A percentile compares a stretch with the other conserved stretches of the same genome.
Evolutionary conservation across 352 stramenopile species (phyloP).

Genomic region (Globisporangium megalacanthum): DNA sequence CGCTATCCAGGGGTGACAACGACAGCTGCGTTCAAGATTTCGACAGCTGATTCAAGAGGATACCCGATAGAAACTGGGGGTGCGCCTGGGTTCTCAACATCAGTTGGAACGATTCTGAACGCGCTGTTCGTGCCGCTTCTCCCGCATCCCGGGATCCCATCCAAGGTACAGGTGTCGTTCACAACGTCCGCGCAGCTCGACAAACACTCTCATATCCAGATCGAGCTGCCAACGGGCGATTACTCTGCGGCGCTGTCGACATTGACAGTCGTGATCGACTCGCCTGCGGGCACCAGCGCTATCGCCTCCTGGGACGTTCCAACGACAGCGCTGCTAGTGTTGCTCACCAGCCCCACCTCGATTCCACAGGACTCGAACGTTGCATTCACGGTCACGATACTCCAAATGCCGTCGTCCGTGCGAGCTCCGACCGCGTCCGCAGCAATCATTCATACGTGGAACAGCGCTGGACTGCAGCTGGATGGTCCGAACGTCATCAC

Average conservation of each 20-base stretch:
- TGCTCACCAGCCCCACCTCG: slow-evolving; percentile 22
- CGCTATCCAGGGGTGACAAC: slow-evolving; percentile 5
- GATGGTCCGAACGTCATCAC: slow-evolving; percentile 28
- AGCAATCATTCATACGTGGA: slow-evolving; percentile 47
- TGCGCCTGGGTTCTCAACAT: slow-evolving; percentile 22
- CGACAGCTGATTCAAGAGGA: slow-evolving; percentile 30
- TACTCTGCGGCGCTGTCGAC: slow-evolving; percentile 24
- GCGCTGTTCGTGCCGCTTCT: slow-evolving; percentile 25
- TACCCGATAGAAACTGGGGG: slow-evolving; percentile 26
- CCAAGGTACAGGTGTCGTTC: slow-evolving; percentile 37
- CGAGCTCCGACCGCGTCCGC: slow-evolving; percentile 11
- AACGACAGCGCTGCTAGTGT: slow-evolving; percentile 27
- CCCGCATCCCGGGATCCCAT: slow-evolving; percentile 41
- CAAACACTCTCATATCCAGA: slow-evolving; percentile 26
- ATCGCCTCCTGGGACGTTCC: slow-evolving; percentile 31
- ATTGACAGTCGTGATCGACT: slow-evolving; percentile 22
- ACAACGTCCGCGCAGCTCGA: slow-evolving; percentile 38
- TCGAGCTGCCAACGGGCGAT: slow-evolving; percentile 33
- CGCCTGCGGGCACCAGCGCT: slow-evolving; percentile 18
- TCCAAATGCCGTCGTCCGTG: slow-evolving; percentile 47
- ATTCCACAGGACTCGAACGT: slow-evolving; percentile 27
- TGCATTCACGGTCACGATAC: slow-evolving; percentile 27
- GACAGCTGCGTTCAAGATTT: slow-evolving; percentile 27
- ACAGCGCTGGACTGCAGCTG: slow-evolving; percentile 26
- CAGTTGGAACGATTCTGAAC: slow-evolving; percentile 25